A percentile compares a stretch with the other conserved stretches of the same genome.
These are phyloP conservation scores for Globisporangium spinosum DNA, from an alignment of 352 stramenopile genomes.

Conservation along the genomic window DNA sequence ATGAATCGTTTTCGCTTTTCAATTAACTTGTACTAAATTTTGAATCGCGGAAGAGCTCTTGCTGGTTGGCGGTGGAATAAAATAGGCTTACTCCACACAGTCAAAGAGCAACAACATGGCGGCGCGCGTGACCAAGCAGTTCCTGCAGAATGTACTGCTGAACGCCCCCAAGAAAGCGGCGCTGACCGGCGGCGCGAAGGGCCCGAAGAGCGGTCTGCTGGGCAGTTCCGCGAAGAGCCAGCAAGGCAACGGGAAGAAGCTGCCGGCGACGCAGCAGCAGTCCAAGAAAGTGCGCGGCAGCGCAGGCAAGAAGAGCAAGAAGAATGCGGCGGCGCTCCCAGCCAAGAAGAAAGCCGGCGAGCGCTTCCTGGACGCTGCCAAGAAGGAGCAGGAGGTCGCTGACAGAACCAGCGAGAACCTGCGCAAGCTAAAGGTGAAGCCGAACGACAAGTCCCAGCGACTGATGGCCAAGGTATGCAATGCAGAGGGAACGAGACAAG, in stretches of 20 bases:
- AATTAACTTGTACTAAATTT: background rate
- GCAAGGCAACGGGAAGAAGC: conserved; percentile 18
- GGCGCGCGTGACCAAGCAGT: conserved; percentile 66
- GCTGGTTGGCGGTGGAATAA: background rate
- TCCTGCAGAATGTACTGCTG: conserved; percentile 55
- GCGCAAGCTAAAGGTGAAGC: conserved; percentile 54
- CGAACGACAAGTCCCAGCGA: conserved; percentile 53
- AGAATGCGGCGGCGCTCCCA: background rate
- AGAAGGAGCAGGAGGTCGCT: conserved; percentile 43
- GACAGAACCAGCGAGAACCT: conserved; percentile 60
- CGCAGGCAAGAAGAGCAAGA: conserved; percentile 19
- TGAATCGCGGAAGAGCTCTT: background rate
- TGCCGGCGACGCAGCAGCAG: conserved; percentile 20
- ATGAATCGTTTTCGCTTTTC: background rate
- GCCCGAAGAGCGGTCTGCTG: conserved; percentile 3
- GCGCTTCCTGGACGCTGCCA: conserved; percentile 53
- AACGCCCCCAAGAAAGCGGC: conserved; percentile 5
- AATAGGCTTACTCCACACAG: conserved; percentile 1
- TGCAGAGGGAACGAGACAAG: background rate
- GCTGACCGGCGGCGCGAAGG: conserved; percentile 10
- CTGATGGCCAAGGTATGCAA: conserved; percentile 57
- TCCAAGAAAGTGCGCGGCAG: conserved; percentile 20
- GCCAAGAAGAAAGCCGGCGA: conserved; percentile 29
- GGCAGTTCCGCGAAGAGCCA: conserved; percentile 18
- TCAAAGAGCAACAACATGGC: conserved; percentile 34